Evolutionary conservation across 78 protist genomes (phyloP), one percentile per base, ranked within the genome.

Genomic region (Diacronema lutheri): DNA sequence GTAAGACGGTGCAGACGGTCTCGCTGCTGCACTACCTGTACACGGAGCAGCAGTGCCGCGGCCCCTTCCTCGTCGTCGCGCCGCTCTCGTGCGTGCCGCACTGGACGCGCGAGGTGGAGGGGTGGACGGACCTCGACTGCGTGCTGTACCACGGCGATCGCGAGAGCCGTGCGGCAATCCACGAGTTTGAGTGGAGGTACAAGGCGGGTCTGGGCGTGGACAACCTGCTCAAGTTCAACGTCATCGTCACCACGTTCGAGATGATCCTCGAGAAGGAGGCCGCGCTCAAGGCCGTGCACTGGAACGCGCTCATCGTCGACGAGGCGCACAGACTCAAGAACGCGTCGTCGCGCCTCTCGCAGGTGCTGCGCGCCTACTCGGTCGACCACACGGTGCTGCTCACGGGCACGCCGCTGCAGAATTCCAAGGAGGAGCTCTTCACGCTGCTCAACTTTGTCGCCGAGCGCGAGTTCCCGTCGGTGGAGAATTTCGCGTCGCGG

Each of bases 31-130:
- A 16, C 21, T 50, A 69, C 55, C 58, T 82, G 77, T 12, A 16
- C 78, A 4, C 10, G 38, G 55, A 26, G 35, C 66, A 60, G n/a
- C 31, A 83, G 12, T 33, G 91, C 37, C 41, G 81, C 19, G 99
- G 99, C 3, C 99, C 99, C 29, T 93, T 88, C 76, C 86, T 97
- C 50, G 94, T 97, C 31, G 97, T 96, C 16, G 99, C 94, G 20
- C 99, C 99, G 11, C 91, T 95, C 46, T 88, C 93, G 26, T 88
- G 92, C 26, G 20, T 89, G 9, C 41, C 65, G 40, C n/a, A 64
- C 78, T 88, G 99, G 99, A 78, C 78, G 41, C 44, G 86, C 21
- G 98, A 95, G 83, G 89, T 95, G 41, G 80, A 73, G n/a, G 40
- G 81, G 29, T 97, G 99, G 99, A 83, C 97, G 10, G 81, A 40